Conservation (phyloP, 306 rosid genomes). For the Quercus berberidifolia region DNA sequence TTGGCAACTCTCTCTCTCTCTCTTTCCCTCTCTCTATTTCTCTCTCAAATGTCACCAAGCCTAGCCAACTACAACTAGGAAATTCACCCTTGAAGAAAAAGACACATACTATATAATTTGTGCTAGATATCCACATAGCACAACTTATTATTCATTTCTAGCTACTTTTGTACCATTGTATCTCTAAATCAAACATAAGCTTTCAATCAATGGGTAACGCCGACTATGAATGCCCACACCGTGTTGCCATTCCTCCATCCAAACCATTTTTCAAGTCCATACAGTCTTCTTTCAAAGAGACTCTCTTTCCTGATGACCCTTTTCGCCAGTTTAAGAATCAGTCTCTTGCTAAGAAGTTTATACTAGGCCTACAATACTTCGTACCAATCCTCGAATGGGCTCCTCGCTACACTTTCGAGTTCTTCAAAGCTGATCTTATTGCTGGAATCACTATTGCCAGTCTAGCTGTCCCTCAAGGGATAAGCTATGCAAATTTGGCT, state of each 20-base stretch:
- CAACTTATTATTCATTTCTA: background rate
- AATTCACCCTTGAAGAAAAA: background rate
- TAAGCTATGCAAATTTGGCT: slow-evolving; percentile 92
- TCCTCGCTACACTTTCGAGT: slow-evolving; percentile 51
- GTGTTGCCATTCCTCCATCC: slow-evolving; percentile 64
- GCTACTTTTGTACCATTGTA: background rate
- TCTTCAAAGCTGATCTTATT: slow-evolving; percentile 68
- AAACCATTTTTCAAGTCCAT: slow-evolving; percentile 60
- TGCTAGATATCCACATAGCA: background rate
- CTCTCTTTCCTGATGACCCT: slow-evolving; percentile 91
- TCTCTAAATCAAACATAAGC: background rate
- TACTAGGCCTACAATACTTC: slow-evolving; percentile 62
- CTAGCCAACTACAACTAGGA: too few relatives aligned
- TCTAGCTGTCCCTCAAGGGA: slow-evolving; percentile 97
- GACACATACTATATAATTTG: background rate
- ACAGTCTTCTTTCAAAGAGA: slow-evolving; percentile 54
- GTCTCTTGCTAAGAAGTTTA: slow-evolving; percentile 26
- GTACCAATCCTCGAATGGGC: slow-evolving; percentile 84
- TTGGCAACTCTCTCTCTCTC: background rate
- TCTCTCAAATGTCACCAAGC: background rate
- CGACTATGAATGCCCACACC: slow-evolving; percentile 29
- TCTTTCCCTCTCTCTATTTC: background rate
- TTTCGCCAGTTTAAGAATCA: slow-evolving; percentile 68
- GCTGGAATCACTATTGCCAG: slow-evolving; percentile 98
- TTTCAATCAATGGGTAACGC: slow-evolving; percentile 48